These are phyloP conservation scores for Primulina eburnea DNA, from an alignment of 257 asterid genomes.

Conservation along the genomic window DNA sequence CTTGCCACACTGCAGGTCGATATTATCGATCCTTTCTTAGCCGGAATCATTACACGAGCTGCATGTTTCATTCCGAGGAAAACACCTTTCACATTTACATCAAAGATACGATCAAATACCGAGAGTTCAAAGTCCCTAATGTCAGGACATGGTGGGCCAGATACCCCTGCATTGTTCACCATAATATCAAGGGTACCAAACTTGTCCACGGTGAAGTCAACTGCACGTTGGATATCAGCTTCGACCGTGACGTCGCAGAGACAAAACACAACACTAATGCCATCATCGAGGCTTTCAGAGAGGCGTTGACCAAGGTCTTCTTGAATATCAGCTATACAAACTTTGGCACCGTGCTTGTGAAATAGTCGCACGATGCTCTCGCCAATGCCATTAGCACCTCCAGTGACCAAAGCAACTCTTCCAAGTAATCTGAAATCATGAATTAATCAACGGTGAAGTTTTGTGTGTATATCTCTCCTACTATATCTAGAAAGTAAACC, in stretches of 20 bases:
- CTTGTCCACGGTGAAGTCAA: conserved; percentile 57
- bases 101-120: conserved; percentile 58
- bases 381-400: conserved; percentile 92
- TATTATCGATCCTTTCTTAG: conserved; percentile 68
- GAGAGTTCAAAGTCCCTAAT: conserved; percentile 68
- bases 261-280: conserved; percentile 29
- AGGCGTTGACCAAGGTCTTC: conserved; percentile 54
- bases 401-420: conserved; percentile 82
- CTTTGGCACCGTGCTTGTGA: conserved; percentile 79
- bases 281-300: conserved; percentile 36
- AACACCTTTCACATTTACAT: conserved; percentile 67
- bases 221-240: conserved; percentile 60
- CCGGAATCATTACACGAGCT: conserved; percentile 82
- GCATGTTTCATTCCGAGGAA: conserved; percentile 95
- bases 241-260: conserved; percentile 81
- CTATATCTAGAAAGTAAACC: conserved; percentile 12
- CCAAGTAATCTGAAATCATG: conserved; percentile 59
- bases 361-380: conserved; percentile 76
- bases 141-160: conserved; percentile 72
- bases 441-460: not conserved
- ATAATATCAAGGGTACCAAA: conserved; percentile 81
- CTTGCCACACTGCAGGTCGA: conserved; percentile 66
- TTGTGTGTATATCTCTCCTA: not conserved
- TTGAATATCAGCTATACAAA: conserved; percentile 72
- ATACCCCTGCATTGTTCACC: conserved; percentile 84